These are phyloP conservation scores for Arachnomyces sp. DNA, from an alignment of 2,329 filamentous ascomycete genomes.

Conservation along the genomic window DNA sequence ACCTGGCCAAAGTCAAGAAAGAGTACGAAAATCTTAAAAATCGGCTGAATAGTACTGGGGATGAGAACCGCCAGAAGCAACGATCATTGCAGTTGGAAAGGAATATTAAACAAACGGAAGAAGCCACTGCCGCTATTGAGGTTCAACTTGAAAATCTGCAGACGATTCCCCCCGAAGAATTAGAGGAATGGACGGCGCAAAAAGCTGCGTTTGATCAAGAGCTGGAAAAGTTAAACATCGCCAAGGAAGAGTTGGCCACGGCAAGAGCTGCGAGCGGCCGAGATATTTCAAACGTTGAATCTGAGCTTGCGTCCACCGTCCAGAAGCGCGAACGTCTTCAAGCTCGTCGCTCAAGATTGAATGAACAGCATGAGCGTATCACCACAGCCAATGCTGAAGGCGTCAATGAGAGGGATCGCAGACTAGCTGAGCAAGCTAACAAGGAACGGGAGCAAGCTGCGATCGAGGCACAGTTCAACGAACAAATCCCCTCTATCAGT, in stretches of 20 bases:
- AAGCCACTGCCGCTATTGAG: slow-evolving; percentile 48
- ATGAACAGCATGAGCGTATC: slow-evolving; percentile 54
- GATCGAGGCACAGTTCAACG: slow-evolving; percentile 34
- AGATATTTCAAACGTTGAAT: slow-evolving; percentile 43
- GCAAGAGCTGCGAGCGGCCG: slow-evolving; percentile 45
- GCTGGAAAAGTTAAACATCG: slow-evolving; percentile 41
- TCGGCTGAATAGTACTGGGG: slow-evolving; percentile 51
- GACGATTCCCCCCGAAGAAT: slow-evolving; percentile 49
- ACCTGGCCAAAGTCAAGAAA: slow-evolving; percentile 49
- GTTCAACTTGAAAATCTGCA: slow-evolving; percentile 47
- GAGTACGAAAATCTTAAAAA: slow-evolving; percentile 52
- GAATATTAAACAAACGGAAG: slow-evolving; percentile 55
- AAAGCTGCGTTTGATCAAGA: slow-evolving; percentile 49
- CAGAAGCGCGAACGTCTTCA: slow-evolving; percentile 54
- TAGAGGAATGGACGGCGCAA: slow-evolving; percentile 44
- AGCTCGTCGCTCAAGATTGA: slow-evolving; percentile 48
- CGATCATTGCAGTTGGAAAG: slow-evolving; percentile 54
- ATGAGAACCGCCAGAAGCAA: slow-evolving; percentile 55
- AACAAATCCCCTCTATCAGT: slow-evolving; percentile 34
- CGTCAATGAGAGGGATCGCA: slow-evolving; percentile 46
- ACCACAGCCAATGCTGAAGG: slow-evolving; percentile 50
- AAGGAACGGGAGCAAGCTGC: slow-evolving; percentile 38
- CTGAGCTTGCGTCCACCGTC: slow-evolving; percentile 44
- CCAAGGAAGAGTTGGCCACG: slow-evolving; percentile 43
- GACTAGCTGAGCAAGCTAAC: slow-evolving; percentile 39